Evolutionary conservation across 106 monocot species (phyloP), one percentile per base, ranked within the genome.

Genomic region (Xerophyta viscosa): DNA sequence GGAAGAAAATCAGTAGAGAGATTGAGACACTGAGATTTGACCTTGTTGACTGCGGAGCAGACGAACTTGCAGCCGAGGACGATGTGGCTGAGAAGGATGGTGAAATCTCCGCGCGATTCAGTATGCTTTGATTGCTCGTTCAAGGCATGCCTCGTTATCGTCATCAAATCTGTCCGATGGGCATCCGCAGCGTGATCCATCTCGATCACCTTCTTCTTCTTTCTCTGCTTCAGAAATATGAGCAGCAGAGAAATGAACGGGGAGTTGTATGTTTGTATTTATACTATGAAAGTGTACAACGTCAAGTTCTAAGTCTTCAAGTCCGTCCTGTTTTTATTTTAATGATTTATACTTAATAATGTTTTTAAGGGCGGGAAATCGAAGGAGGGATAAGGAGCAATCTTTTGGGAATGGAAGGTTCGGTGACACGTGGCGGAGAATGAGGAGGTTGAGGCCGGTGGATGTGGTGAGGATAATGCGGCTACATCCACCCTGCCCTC

Each of bases 61-160:
- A 96, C 96, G 68, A 89, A 96, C 75, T 96, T 96, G 84, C 96
- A 96, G 2, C 96, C 96, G 54, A 96, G 77, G 10, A 96, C 96
- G 96, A 96, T 96, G 74, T 96, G 81, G 53, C 61, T 75, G 69
- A 96, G 89, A 26, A 96, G 79, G 56, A 96, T 96, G 51, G 76
- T 66, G 76, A 85, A 89, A 43, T 96, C 96, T 2, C 96, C 96
- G 52, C 61, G 66, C 21, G 85, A 72, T 47, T 89, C 96, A 22
- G 85, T 73, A 33, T 69, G 37, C 79, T 62, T 75, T 24, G 71
- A 70, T 57, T 96, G 96, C 82, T 96, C 96, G 71, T 89, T 96
- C 54, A 96, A 73, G 62, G 82, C 96, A 68, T 79, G 60, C 56
- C 96, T 56, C 36, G 85, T 89, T 17, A 96, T 73, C 60, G 96